phyloP scores from a whole-genome alignment of 305 asterid genomes.

The Fraxinus latifolia region DNA sequence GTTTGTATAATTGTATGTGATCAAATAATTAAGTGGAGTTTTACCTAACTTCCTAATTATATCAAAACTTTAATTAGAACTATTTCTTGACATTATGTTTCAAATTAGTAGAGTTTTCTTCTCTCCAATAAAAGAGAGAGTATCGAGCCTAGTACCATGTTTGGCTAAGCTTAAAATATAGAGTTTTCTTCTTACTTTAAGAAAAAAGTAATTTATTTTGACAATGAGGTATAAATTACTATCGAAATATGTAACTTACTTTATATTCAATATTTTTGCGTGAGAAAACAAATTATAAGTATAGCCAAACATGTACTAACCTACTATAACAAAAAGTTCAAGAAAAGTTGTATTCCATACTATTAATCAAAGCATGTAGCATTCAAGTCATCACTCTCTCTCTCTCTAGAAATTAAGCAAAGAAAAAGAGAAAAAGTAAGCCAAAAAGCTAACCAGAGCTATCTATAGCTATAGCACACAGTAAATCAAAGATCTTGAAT shows the following conservation, averaged over 20 bases:
- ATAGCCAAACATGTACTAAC: background rate
- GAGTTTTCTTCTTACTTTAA: background rate
- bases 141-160: background rate
- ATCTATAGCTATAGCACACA: conserved; percentile 23
- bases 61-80: background rate
- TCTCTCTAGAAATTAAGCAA: conserved; percentile 9
- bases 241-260: background rate
- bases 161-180: background rate
- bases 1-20: background rate
- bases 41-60: background rate
- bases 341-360: conserved; percentile 3
- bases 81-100: background rate
- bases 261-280: background rate
- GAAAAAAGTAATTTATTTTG: background rate
- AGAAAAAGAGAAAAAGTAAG: conserved; percentile 20
- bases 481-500: conserved; percentile 16
- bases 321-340: background rate
- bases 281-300: background rate
- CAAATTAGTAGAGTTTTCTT: background rate
- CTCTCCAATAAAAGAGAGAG: background rate
- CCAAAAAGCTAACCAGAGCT: conserved; percentile 24
- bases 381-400: background rate
- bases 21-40: background rate
- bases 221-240: background rate
- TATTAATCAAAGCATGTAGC: background rate